phyloP scores from a whole-genome alignment of 768 basidiomycete genomes.

The Leccinum truebloodii region DNA sequence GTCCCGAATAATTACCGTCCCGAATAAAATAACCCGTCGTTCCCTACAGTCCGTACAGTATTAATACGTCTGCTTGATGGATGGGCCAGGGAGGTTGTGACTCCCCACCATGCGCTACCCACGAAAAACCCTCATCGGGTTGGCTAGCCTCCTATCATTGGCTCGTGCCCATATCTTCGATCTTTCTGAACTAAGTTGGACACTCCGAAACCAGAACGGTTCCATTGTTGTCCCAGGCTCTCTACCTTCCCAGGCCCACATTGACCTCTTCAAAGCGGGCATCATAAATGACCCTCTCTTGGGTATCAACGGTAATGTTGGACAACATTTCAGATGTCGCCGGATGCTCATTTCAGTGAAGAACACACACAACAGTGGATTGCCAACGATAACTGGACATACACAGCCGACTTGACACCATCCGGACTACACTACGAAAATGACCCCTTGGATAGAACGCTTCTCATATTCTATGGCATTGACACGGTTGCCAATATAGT shows the following conservation, averaged over 20 bases:
- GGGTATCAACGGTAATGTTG: constrained; percentile 48
- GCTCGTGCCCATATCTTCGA: constrained; percentile 36
- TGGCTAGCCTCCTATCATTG: constrained; percentile 14
- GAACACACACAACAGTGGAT: constrained; percentile 60
- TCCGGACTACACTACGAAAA: constrained; percentile 14
- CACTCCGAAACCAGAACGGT: constrained; percentile 53
- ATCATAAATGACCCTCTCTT: constrained; percentile 55
- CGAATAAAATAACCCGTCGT: too few species aligned
- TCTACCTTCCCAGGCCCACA: constrained; percentile 54
- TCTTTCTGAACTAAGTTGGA: constrained; percentile 51
- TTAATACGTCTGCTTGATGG: too few species aligned
- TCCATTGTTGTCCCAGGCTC: constrained; percentile 52
- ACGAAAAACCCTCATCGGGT: not conserved
- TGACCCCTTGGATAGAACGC: constrained; percentile 29
- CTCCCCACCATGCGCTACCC: not conserved
- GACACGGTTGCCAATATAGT: constrained; percentile 61
- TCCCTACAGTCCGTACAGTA: too few species aligned
- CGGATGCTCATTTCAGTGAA: constrained; percentile 18
- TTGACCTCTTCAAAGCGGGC: constrained; percentile 53
- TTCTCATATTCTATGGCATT: constrained; percentile 57
- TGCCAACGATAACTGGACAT: constrained; percentile 58
- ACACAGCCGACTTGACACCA: constrained; percentile 53
- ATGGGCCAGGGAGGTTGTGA: too few species aligned
- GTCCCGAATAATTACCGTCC: too few species aligned
- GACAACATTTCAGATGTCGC: not conserved